Evolutionary conservation across 2,329 filamentous ascomycete genomes (phyloP), one percentile per base, ranked within the genome.

Genomic region (Sphaerulina vaccinii): DNA sequence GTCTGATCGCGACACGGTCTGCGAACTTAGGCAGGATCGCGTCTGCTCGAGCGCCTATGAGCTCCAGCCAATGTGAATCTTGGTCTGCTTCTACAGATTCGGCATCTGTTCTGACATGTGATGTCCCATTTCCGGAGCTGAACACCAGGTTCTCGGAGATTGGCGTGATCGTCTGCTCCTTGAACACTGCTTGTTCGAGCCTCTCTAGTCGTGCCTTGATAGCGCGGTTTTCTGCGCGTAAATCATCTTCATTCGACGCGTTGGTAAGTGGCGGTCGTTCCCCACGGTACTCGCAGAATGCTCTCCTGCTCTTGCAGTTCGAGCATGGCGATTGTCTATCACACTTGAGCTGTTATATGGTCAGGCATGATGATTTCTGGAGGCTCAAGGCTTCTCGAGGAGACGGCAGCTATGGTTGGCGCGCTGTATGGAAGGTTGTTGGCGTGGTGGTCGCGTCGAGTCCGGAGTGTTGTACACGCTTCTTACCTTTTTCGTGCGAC

Each of bases 271-370:
- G 15, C 16, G 46, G 32, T n/a, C 44, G 32, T 32, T 53, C 37
- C 8, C 46, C 43, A 29, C 58, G 43, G 29, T 52, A 61, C 13
- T 52, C 49, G 40, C 62, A 65, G 9, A 37, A 21, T 7, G 61
- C 33, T 5, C 50, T 47, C 3, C 62, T 53, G 33, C 50, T 52
- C n/a, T 51, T 37, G 32, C 63, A 66, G 33, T 64, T 65, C 7
- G 57, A 59, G 45, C 63, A 66, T 19, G 60, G 62, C 23, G 35
- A 39, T 22, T 54, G 39, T 10, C 54, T 49, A 24, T 59, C 56
- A 32, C 56, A 59, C n/a, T 52, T 59, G 36, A n/a, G n/a, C n/a
- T n/a, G n/a, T n/a, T n/a, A n/a, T n/a, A n/a, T n/a, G n/a, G n/a
- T n/a, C n/a, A n/a, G n/a, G n/a, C n/a, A n/a, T n/a, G n/a, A n/a